Evolutionary conservation across 495 filamentous ascomycete species (phyloP).

Genomic region (Eremomyces bilateralis): DNA sequence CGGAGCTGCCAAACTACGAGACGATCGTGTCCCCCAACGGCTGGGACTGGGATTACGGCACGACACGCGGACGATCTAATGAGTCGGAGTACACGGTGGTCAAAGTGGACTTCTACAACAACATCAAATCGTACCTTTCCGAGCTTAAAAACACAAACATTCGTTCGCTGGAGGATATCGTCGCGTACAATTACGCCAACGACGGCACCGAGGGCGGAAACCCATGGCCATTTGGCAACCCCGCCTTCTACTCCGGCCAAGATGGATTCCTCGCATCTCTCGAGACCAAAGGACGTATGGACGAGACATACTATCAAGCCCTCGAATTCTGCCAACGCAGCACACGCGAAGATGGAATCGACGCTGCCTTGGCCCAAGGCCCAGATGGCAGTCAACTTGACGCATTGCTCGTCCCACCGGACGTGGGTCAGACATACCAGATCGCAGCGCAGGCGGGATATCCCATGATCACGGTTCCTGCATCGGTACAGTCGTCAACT

Average conservation of each 20-base stretch:
- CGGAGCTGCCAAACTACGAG: conserved; percentile 40
- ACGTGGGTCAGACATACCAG: conserved; percentile 38
- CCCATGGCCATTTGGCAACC: conserved; percentile 28
- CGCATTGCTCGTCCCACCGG: conserved; percentile 42
- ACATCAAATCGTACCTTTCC: conserved; percentile 41
- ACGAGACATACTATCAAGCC: conserved; percentile 44
- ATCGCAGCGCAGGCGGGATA: conserved; percentile 38
- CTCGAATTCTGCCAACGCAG: conserved; percentile 34
- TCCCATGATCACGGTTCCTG: conserved; percentile 47
- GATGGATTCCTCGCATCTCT: conserved; percentile 42
- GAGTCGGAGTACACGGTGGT: conserved; percentile 50
- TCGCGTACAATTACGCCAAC: conserved; percentile 42
- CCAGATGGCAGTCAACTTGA: conserved; percentile 27
- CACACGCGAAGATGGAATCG: conserved; percentile 42
- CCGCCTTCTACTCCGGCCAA: conserved; percentile 49
- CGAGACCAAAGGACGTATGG: conserved; percentile 34
- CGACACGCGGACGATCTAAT: conserved; percentile 37
- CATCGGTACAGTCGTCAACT: conserved; percentile 26
- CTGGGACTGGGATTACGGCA: conserved; percentile 56
- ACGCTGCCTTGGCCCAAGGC: conserved; percentile 30
- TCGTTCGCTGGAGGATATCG: conserved; percentile 40
- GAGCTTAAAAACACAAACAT: conserved; percentile 43
- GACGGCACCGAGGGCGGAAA: conserved; percentile 46
- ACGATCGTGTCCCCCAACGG: conserved; percentile 36
- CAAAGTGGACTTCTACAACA: conserved; percentile 61